Evolutionary conservation across 192 early-diverging fungal species (phyloP), one percentile per base, ranked within the genome.

Genomic region (Coemansia sp.): DNA sequence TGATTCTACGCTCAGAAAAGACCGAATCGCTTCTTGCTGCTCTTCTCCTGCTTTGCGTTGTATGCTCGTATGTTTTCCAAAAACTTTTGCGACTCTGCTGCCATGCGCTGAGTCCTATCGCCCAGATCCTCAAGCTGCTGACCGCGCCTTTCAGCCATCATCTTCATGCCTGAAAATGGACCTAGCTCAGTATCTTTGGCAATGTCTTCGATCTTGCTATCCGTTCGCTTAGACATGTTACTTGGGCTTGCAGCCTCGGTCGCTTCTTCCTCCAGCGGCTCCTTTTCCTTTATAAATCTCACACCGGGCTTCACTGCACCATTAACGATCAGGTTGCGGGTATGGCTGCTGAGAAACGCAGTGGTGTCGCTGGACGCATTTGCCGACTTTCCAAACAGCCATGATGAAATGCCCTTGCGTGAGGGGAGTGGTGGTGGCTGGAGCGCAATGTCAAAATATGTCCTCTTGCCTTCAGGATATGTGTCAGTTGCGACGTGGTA

Each of bases 391-490:
- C 72, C 77, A 20, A 80, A 46, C 55, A 80, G 65, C 77, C 77
- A 80, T 23, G 77, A 80, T 18, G 77, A 72, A 15, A 80, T 66
- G 0, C 72, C 69, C 48, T 65, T 74, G 68, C 78, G 78, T 28
- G 26, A 33, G 0, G 78, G 78, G 58, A 39, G 61, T 29, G 69
- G 46, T 31, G 78, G 69, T 16, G 37, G 55, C 35, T 18, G 12
- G 5, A 56, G 23, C 8, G 21, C 20, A 15, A 40, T 21, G 51
- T 81, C 60, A 28, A 69, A 81, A 51, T 60, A 61, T 46, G 63
- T 42, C 21, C 46, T 42, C 58, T 29, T 20, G 16, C 20, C 28
- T 8, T 23, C 21, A 51, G 48, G 8, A 10, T 21, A 0, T 15
- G 23, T 6, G 7, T 13, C 48, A 51, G 48, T 13, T 8, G 48